These are phyloP conservation scores for Oryza officinalis DNA, from an alignment of 176 grass and related monocot species.

Conservation along the genomic window DNA sequence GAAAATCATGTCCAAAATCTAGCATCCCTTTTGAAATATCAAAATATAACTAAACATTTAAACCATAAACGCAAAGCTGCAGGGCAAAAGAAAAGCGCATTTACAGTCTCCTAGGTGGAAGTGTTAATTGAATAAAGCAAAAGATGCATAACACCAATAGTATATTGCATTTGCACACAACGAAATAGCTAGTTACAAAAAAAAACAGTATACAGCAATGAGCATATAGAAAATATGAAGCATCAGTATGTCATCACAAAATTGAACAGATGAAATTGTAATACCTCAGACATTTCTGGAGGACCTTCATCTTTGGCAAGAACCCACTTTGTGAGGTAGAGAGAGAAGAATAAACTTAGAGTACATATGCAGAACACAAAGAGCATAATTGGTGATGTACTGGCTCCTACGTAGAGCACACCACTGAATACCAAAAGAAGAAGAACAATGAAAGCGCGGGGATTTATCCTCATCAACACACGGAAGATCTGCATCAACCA, in stretches of 20 bases:
- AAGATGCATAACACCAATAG: constrained; percentile 19
- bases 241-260: background rate
- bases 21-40: constrained; percentile 6
- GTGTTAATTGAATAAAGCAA: background rate
- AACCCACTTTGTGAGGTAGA: constrained; percentile 98
- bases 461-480: constrained; percentile 83
- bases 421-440: constrained; percentile 66
- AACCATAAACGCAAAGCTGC: constrained; percentile 17
- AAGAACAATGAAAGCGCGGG: constrained; percentile 71
- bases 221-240: constrained; percentile 26
- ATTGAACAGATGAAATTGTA: constrained; percentile 5
- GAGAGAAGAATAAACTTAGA: constrained; percentile 85
- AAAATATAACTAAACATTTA: constrained; percentile 15
- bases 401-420: constrained; percentile 87
- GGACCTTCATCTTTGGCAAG: constrained; percentile 99
- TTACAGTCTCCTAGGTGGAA: background rate
- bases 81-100: background rate
- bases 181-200: background rate
- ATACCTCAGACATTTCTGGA: constrained; percentile 97
- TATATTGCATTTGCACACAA: constrained; percentile 12
- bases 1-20: constrained; percentile 7
- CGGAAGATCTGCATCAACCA: constrained; percentile 74
- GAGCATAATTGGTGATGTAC: constrained; percentile 89
- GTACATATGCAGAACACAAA: constrained; percentile 97
- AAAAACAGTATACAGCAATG: background rate